Evolutionary conservation across 208 protist genomes (phyloP).

Genomic region (Leishmania major): DNA sequence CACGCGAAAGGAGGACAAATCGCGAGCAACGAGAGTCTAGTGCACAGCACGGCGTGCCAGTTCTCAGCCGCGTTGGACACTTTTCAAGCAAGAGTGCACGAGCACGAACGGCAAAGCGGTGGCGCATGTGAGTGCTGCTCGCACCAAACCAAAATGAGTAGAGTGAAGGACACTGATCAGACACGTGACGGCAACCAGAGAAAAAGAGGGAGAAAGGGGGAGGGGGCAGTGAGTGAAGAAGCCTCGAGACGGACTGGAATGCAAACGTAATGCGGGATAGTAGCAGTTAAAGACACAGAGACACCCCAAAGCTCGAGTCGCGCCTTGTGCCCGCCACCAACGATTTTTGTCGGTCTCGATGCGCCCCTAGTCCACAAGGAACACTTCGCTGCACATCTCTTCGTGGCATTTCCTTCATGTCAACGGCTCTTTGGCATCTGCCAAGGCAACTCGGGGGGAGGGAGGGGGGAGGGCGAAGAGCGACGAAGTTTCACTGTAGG

Average conservation of each 20-base stretch:
- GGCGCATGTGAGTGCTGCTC: neutral
- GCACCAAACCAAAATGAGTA: conserved; percentile 2
- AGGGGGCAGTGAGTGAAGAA: neutral
- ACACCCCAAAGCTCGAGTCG: neutral
- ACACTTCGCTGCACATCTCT: neutral
- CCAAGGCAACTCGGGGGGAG: no score
- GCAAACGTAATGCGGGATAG: neutral
- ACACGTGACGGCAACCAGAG: neutral
- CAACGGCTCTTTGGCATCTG: neutral
- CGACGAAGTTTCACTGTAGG: neutral
- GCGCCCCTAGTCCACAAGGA: neutral
- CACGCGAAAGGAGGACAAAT: no score
- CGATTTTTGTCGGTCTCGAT: neutral
- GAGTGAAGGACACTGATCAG: neutral
- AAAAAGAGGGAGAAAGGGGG: neutral
- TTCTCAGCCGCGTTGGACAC: neutral
- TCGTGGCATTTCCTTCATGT: neutral
- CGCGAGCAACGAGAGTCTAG: neutral
- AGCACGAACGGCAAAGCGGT: neutral
- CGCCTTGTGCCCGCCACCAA: neutral
- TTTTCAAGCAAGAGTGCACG: neutral
- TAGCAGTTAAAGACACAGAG: neutral
- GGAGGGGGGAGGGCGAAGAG: neutral
- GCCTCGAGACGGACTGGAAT: neutral
- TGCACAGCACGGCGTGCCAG: neutral